These are phyloP conservation scores for Phaseolus lunatus DNA, from an alignment of 306 rosid species.

Conservation along the genomic window DNA sequence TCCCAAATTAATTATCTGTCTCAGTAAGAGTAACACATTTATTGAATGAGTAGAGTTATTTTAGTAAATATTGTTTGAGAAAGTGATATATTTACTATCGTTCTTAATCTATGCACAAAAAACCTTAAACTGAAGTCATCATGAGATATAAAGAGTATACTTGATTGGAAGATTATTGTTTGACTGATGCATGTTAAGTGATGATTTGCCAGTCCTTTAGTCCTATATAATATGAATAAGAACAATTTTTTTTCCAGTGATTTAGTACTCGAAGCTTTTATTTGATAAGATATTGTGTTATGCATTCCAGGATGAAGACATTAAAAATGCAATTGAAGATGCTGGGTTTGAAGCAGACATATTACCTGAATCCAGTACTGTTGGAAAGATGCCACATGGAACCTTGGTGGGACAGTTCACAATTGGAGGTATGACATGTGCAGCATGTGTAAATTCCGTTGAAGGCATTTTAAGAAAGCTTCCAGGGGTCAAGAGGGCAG, in stretches of 20 bases:
- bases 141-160: background rate
- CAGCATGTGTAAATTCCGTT: conserved; percentile 97
- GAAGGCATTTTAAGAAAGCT: conserved; percentile 83
- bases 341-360: conserved; percentile 98
- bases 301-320: conserved; percentile 74
- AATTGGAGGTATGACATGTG: conserved; percentile 98
- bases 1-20: too few species aligned
- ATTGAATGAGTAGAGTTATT: too few species aligned
- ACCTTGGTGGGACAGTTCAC: conserved; percentile 85
- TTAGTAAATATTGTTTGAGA: too few species aligned
- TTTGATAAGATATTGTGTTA: conserved; percentile 34
- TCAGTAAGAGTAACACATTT: too few species aligned
- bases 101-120: too few species aligned
- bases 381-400: conserved; percentile 64
- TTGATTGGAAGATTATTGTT: conserved; percentile 27
- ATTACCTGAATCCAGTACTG: conserved; percentile 71
- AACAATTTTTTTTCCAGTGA: conserved; percentile 19
- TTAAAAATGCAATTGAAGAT: conserved; percentile 91
- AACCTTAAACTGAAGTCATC: too few species aligned
- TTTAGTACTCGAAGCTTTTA: conserved; percentile 23
- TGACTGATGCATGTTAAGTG: conserved; percentile 1
- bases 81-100: too few species aligned
- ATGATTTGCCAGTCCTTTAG: background rate
- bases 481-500: conserved; percentile 90
- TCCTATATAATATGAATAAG: conserved; percentile 10